Evolutionary conservation across 2,329 filamentous ascomycete genomes (phyloP).

Genomic region (Pseudogymnoascus sp.): DNA sequence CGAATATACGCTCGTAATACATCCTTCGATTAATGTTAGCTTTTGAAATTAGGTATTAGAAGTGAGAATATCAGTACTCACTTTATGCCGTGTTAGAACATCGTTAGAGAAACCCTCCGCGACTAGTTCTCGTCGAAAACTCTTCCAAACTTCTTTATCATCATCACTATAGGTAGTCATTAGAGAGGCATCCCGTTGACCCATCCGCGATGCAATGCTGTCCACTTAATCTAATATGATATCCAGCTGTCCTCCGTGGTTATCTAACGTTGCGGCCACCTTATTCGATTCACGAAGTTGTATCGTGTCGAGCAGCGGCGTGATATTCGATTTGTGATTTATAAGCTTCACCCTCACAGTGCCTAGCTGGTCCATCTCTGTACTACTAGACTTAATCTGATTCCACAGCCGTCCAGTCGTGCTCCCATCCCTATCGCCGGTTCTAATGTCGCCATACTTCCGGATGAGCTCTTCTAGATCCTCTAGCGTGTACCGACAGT

Average conservation of each 20-base stretch:
- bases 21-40: slow-evolving; percentile 35
- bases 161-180: slow-evolving; percentile 32
- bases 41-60: slow-evolving; percentile 6
- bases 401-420: slow-evolving; percentile 20
- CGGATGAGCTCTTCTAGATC: slow-evolving; percentile 46
- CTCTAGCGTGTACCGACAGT: slow-evolving; percentile 45
- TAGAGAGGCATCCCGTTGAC: slow-evolving; percentile 32
- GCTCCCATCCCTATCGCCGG: slow-evolving; percentile 14
- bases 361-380: slow-evolving; percentile 26
- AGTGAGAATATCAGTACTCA: slow-evolving; percentile 26
- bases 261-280: slow-evolving; percentile 24
- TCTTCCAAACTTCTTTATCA: slow-evolving; percentile 47
- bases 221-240: slow-evolving; percentile 53
- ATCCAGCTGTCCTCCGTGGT: slow-evolving; percentile 35
- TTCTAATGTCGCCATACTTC: slow-evolving; percentile 30
- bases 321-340: slow-evolving; percentile 44
- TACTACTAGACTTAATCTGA: slow-evolving; percentile 22
- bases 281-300: slow-evolving; percentile 42
- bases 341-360: slow-evolving; percentile 34
- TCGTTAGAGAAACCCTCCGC: slow-evolving; percentile 49
- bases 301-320: slow-evolving; percentile 48
- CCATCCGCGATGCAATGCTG: slow-evolving; percentile 43
- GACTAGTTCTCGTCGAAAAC: slow-evolving; percentile 49
- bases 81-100: slow-evolving; percentile 49
- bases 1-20: slow-evolving; percentile 52